These are phyloP conservation scores for Boletales sp. DNA, from an alignment of 768 basidiomycete genomes.

Conservation along the genomic window DNA sequence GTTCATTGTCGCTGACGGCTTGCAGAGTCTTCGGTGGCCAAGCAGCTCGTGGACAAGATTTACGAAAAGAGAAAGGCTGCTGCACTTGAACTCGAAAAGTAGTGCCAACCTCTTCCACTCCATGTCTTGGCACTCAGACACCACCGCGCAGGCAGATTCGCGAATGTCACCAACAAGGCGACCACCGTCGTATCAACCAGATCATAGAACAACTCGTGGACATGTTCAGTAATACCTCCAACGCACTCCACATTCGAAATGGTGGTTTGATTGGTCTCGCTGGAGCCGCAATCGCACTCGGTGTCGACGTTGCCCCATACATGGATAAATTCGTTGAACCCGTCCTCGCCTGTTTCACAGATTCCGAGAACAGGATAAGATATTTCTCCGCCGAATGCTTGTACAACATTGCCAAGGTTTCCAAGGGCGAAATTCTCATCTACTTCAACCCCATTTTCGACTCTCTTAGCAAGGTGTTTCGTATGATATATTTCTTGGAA, in stretches of 20 bases:
- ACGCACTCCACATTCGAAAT: constrained; percentile 86
- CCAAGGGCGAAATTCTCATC: constrained; percentile 92
- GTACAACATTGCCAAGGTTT: constrained; percentile 97
- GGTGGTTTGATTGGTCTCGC: constrained; percentile 96
- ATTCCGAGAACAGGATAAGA: constrained; percentile 90
- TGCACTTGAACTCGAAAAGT: constrained; percentile 96
- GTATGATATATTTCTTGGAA: background rate
- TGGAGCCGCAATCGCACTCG: constrained; percentile 94
- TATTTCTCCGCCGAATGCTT: constrained; percentile 98
- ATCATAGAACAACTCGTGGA: constrained; percentile 95
- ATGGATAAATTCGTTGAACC: constrained; percentile 91
- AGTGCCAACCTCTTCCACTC: constrained; percentile 2
- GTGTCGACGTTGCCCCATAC: constrained; percentile 89
- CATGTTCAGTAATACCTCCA: constrained; percentile 81
- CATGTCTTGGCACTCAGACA: constrained; percentile 8
- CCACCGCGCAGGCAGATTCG: constrained; percentile 65
- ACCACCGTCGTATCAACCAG: constrained; percentile 73
- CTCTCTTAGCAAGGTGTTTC: constrained; percentile 85
- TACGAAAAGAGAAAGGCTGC: constrained; percentile 97
- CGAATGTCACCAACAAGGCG: constrained; percentile 79
- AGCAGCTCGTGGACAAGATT: constrained; percentile 86
- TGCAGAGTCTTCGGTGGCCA: constrained; percentile 68
- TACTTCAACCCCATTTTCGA: constrained; percentile 99
- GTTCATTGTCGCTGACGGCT: background rate
- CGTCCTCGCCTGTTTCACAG: constrained; percentile 87